Conservation (phyloP, 352 stramenopile species). For the Pythium phragmitis region DNA sequence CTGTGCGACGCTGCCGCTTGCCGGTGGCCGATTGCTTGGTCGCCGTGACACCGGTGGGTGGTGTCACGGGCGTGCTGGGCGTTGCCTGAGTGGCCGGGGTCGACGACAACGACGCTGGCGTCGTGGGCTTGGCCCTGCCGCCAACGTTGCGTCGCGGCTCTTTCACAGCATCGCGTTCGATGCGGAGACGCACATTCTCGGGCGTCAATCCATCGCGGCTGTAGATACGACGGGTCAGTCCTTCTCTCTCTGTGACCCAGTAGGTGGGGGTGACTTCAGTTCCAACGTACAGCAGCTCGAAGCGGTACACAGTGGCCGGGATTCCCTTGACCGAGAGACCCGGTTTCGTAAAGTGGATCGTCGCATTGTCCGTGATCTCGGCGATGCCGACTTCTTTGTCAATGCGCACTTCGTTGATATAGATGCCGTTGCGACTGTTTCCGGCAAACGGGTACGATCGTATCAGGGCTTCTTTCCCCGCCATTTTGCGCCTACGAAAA, state of each 20-base stretch:
- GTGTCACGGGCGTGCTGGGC: no score
- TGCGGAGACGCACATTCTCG: conserved; percentile 18
- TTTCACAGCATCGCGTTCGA: conserved; percentile 9
- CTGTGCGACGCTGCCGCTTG: conserved; percentile 9
- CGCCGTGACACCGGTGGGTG: neutral
- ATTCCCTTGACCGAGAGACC: conserved; percentile 38
- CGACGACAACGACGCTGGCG: no score
- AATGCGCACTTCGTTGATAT: conserved; percentile 59
- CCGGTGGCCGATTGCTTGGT: conserved; percentile 9
- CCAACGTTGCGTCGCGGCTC: neutral
- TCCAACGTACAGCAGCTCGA: conserved; percentile 59
- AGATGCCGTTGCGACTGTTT: conserved; percentile 65
- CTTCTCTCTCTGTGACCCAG: neutral
- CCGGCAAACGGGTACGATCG: neutral
- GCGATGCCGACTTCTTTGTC: conserved; percentile 36
- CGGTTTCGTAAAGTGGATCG: conserved; percentile 72
- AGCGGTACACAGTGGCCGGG: conserved; percentile 53
- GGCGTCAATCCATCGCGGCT: conserved; percentile 22
- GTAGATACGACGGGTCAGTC: neutral
- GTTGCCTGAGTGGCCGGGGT: no score
- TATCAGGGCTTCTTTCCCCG: neutral
- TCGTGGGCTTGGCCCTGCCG: neutral
- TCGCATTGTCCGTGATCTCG: conserved; percentile 40
- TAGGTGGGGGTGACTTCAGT: neutral
- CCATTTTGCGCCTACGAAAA: neutral